Evolutionary conservation across 331 rosid genomes (phyloP), one percentile per base, ranked within the genome.

Genomic region (Ulmus americana): DNA sequence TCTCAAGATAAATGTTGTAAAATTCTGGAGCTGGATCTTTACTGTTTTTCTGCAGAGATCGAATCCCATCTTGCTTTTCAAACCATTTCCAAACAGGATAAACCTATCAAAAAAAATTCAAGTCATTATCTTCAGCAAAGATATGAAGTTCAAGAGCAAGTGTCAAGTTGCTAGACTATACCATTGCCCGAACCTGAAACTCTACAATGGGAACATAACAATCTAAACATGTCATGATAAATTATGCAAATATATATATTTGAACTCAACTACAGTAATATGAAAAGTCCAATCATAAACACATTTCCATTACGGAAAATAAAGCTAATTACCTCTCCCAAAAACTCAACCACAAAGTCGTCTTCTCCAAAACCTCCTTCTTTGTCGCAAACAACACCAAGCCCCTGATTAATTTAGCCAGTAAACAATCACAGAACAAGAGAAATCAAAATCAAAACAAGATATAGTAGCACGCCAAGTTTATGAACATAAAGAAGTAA

Each of bases 31-130:
- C 99, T 10, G 97, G 99, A 65, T 94, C 99, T 72, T 72, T 84
- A 65, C 84, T 88, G 74, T 87, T 79, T 76, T 94, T 87, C 81
- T 94, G 99, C 76, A 94, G 74, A 70, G 95, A 82, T 62, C 99
- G 90, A 63, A 94, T 90, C 70, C 99, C 99, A 75, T 94, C 99
- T 81, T 94, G 99, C 85, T 94, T 94, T 86, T 94, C 99, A 39
- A 79, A 90, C 97, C 97, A 94, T 82, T 87, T 90, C 97, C 97
- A 94, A 67, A 94, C 97, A 73, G 97, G 99, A 85, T 94, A 94
- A 55, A 94, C 99, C 99, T 94, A 68, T 46, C 38, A 70, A 74
- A 78, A 7, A 2, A 14, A 54, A 53, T 66, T 70, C 62, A 14
- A 18, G 43, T 0, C 5, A 4, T 13, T 11, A 11, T 35, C 18